Evolutionary conservation across 2,329 filamentous ascomycete species (phyloP).

Genomic region (Neopestalotiopsis sp.): DNA sequence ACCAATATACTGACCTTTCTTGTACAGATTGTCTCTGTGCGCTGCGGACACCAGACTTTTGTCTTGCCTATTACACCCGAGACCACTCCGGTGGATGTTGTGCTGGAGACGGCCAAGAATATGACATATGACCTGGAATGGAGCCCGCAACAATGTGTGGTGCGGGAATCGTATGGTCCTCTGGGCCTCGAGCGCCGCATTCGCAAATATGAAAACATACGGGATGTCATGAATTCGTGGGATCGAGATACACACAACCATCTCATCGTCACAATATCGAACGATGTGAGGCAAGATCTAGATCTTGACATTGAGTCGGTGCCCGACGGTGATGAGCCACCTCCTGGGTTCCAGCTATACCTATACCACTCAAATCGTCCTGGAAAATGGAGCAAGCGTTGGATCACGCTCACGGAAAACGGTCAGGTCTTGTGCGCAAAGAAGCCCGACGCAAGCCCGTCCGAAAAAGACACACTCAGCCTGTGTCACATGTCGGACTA

Average conservation of each 20-base stretch:
- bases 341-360: conserved; percentile 70
- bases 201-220: conserved; percentile 83
- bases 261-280: conserved; percentile 69
- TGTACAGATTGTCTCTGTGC: conserved; percentile 70
- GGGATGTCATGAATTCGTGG: conserved; percentile 93
- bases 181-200: conserved; percentile 83
- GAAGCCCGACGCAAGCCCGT: conserved; percentile 63
- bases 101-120: conserved; percentile 68
- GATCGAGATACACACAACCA: conserved; percentile 79
- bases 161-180: conserved; percentile 77
- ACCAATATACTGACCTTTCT: conserved; percentile 28
- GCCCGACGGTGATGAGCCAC: conserved; percentile 62
- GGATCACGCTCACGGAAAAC: conserved; percentile 73
- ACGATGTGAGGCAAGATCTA: conserved; percentile 57
- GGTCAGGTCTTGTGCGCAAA: conserved; percentile 78
- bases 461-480: conserved; percentile 70
- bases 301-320: conserved; percentile 72
- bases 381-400: conserved; percentile 89
- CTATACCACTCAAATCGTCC: conserved; percentile 82
- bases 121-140: conserved; percentile 64
- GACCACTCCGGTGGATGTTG: conserved; percentile 76
- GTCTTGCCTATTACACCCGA: conserved; percentile 75
- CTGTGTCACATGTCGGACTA: conserved; percentile 91
- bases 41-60: conserved; percentile 72
- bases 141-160: conserved; percentile 67